Evolutionary conservation across 371 early-diverging fungal genomes (phyloP).

Genomic region (Phascolomyces articulosus): DNA sequence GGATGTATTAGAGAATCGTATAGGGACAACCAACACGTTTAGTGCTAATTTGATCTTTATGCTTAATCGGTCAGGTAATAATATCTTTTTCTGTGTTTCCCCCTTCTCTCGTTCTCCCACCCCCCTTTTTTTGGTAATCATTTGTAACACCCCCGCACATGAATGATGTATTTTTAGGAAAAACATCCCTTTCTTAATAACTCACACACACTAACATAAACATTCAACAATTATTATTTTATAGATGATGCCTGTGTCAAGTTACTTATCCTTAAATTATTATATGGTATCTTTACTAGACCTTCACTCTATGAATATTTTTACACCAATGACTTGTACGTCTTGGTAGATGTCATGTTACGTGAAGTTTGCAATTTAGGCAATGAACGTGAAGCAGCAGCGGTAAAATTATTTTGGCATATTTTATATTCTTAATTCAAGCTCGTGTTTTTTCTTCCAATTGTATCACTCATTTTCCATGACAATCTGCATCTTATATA

Average conservation of each 20-base stretch:
- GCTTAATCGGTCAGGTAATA: slow-evolving; percentile 80
- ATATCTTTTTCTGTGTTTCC: background rate
- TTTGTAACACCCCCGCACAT: too few relatives aligned
- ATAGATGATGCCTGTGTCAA: slow-evolving; percentile 68
- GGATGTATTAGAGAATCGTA: slow-evolving; percentile 56
- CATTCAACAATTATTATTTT: background rate
- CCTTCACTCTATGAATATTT: slow-evolving; percentile 68
- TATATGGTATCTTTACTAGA: slow-evolving; percentile 67
- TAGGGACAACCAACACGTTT: slow-evolving; percentile 75
- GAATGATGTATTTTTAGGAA: slow-evolving; percentile 12
- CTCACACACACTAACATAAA: slow-evolving; percentile 19
- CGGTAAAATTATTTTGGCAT: slow-evolving; percentile 32
- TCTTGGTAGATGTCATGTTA: slow-evolving; percentile 82
- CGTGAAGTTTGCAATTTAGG: slow-evolving; percentile 78
- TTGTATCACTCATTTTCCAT: too few relatives aligned
- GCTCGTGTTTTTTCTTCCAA: too few relatives aligned
- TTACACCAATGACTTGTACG: slow-evolving; percentile 88
- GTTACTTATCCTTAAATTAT: slow-evolving; percentile 70
- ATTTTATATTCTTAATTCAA: background rate
- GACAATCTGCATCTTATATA: too few relatives aligned
- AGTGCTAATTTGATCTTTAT: slow-evolving; percentile 85
- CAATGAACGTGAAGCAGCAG: slow-evolving; percentile 65
- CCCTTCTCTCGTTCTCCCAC: background rate
- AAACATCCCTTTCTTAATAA: background rate
- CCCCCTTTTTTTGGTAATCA: too few relatives aligned